Evolutionary conservation across 176 grass and related monocot species (phyloP).

Genomic region (Oryza coarctata): DNA sequence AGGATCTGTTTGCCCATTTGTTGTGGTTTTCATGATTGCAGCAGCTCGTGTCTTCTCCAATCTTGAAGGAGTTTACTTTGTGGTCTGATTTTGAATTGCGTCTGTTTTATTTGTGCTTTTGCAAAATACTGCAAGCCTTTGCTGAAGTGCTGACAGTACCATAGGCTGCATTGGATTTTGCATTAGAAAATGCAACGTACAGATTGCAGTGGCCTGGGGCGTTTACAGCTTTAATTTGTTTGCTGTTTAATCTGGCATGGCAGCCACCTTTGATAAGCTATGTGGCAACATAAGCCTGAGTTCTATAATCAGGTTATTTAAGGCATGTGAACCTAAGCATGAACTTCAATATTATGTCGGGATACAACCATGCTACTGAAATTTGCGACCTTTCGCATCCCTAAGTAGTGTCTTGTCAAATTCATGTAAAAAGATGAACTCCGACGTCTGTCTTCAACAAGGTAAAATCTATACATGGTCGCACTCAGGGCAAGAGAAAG

Average conservation of each 20-base stretch:
- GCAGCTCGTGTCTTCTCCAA: not conserved
- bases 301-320: not conserved
- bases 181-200: not conserved
- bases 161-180: too few relatives aligned
- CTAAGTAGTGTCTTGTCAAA: too few relatives aligned
- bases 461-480: too few relatives aligned
- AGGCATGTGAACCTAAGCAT: not conserved
- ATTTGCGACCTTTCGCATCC: not conserved
- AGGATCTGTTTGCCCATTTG: not conserved
- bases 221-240: not conserved
- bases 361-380: not conserved
- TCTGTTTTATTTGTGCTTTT: not conserved
- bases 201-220: not conserved
- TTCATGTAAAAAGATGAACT: too few relatives aligned
- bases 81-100: not conserved
- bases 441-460: too few relatives aligned
- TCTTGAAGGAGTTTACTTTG: not conserved
- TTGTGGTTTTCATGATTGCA: not conserved
- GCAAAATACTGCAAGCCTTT: too few relatives aligned
- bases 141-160: too few relatives aligned
- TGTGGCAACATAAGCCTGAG: not conserved
- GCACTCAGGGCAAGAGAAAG: too few relatives aligned
- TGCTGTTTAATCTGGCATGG: not conserved
- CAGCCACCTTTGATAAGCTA: not conserved
- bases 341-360: too few relatives aligned